These are phyloP conservation scores for Onygena corvina DNA, from an alignment of 2,329 filamentous ascomycete genomes.

Conservation along the genomic window DNA sequence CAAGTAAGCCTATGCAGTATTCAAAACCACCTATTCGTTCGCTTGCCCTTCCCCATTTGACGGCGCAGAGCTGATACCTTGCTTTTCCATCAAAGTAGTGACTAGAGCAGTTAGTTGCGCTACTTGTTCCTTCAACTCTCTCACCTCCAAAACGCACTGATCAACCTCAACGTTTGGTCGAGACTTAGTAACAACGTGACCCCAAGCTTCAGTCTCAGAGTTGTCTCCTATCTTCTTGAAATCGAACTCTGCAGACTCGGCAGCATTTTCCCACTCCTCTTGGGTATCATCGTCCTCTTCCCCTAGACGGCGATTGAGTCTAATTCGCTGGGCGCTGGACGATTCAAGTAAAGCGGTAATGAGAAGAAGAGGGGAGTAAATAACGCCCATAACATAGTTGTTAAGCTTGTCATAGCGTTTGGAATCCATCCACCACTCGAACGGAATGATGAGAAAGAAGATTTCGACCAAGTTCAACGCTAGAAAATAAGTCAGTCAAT, in stretches of 20 bases:
- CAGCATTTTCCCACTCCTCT: slow-evolving; percentile 88
- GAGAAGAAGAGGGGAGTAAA: slow-evolving; percentile 75
- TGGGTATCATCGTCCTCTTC: slow-evolving; percentile 80
- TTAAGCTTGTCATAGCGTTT: slow-evolving; percentile 67
- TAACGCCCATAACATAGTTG: slow-evolving; percentile 70
- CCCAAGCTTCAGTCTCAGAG: slow-evolving; percentile 72
- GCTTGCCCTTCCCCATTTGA: not conserved
- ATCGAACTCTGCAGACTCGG: slow-evolving; percentile 25
- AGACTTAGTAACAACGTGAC: slow-evolving; percentile 60
- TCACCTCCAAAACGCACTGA: slow-evolving; percentile 54
- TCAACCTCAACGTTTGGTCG: slow-evolving; percentile 76
- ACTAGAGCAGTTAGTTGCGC: slow-evolving; percentile 53
- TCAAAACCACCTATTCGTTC: not conserved
- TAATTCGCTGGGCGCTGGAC: slow-evolving; percentile 53
- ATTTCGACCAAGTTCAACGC: slow-evolving; percentile 88
- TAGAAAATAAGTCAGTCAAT: slow-evolving; percentile 14
- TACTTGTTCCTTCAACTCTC: slow-evolving; percentile 39
- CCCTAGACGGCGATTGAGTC: slow-evolving; percentile 60
- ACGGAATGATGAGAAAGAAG: slow-evolving; percentile 60
- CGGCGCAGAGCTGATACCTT: not conserved
- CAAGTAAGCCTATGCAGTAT: not conserved
- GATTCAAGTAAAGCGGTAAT: slow-evolving; percentile 64
- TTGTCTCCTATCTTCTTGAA: slow-evolving; percentile 37
- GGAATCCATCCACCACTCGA: slow-evolving; percentile 92
- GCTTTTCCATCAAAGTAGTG: slow-evolving; percentile 40